phyloP scores from a whole-genome alignment of 768 basidiomycete species.

The Tricholoma hemisulphureum region DNA sequence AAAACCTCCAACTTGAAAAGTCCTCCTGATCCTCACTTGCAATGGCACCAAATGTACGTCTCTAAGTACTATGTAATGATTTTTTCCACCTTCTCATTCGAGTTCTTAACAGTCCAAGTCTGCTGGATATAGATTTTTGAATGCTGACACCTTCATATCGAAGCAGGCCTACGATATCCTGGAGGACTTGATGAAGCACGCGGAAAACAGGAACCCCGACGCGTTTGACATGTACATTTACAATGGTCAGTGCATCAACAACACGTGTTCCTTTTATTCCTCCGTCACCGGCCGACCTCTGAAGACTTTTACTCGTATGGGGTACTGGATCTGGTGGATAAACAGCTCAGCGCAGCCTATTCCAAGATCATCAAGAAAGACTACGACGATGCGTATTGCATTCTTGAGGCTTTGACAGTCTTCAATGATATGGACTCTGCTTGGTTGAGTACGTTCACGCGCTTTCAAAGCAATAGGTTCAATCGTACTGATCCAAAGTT shows the following conservation, averaged over 20 bases:
- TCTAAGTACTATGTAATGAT: slow-evolving; percentile 14
- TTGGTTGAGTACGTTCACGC: slow-evolving; percentile 30
- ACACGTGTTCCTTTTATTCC: neutral
- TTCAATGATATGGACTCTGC: slow-evolving; percentile 29
- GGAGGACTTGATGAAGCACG: slow-evolving; percentile 27
- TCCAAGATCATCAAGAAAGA: slow-evolving; percentile 32
- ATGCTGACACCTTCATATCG: slow-evolving; percentile 28
- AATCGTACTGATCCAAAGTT: neutral
- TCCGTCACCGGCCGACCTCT: neutral
- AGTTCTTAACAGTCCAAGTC: neutral
- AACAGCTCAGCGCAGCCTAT: slow-evolving; percentile 26
- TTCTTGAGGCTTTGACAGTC: slow-evolving; percentile 33
- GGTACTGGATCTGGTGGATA: slow-evolving; percentile 36
- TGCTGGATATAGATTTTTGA: slow-evolving; percentile 33
- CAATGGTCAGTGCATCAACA: slow-evolving; percentile 25
- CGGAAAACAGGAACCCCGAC: slow-evolving; percentile 33
- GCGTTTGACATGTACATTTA: slow-evolving; percentile 34
- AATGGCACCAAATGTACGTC: slow-evolving; percentile 11
- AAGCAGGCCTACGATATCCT: slow-evolving; percentile 26
- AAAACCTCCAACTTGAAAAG: neutral
- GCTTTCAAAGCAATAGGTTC: neutral
- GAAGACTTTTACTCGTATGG: slow-evolving; percentile 34
- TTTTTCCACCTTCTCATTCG: slow-evolving; percentile 7
- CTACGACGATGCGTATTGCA: slow-evolving; percentile 31
- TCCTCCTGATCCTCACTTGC: neutral